Base-by-base conservation (phyloP, 2,329 filamentous ascomycete genomes). In the Colletotrichum sp. region DNA sequence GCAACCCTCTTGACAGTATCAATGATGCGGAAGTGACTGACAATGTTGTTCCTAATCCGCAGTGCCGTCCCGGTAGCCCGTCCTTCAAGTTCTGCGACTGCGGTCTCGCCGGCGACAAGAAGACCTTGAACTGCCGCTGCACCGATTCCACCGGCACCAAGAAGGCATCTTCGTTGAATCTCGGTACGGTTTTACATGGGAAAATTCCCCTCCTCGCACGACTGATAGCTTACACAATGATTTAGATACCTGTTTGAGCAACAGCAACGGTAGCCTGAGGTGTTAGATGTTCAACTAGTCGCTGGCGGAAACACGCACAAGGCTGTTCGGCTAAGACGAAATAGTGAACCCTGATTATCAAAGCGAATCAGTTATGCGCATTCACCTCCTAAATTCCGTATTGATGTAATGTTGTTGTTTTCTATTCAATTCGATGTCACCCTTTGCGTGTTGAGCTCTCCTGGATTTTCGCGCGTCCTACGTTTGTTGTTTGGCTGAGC, bases 1-100 rank as follows among this genome's bases (percentile, higher is more conserved):
- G 3, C 43, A 52, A 52, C 0, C 1, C 3, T 13, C 0, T 52
- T 13, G 43, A 0, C 1, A 4, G 43, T 21, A 0, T 21, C 12
- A 1, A 13, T 0, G 0, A 52, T 4, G 1, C 4, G 6, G 43
- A 52, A 6, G 0, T 21, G 3, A 4, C 43, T 52, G n/a, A 52
- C n/a, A 52, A 52, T 13, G 10, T 7, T 4, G 0, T 52, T 52
- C 1, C 2, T 3, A 21, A 52, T 13, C 43, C 43, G n/a, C 6
- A 52, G 43, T 52, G 43, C 43, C 43, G 43, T 52, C 43, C 43
- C n/a, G 43, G 43, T 13, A 52, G 43, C 43, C 43, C 43, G 3
- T 52, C 43, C 10, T 52, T 52, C n/a, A 52, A 52, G 12, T 52
- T 52, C n/a, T 52, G 43, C 43, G 43, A 52, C 43, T 52, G 43